Base-by-base conservation (phyloP, 352 stramenopile species). In the Globisporangium radiosum region DNA sequence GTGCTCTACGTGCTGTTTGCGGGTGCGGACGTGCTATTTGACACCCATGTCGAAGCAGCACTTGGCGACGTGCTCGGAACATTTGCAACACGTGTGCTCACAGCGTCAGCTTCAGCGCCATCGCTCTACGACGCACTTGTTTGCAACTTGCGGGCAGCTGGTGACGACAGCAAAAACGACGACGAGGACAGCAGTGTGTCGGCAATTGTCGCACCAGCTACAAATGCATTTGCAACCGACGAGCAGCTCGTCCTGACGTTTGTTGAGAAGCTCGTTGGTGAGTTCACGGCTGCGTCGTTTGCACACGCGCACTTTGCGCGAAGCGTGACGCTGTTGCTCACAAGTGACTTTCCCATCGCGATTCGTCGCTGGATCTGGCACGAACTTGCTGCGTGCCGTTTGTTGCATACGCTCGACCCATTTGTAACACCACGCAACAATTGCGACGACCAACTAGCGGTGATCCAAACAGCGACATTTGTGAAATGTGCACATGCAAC, bases 1-100 rank as follows among this genome's bases (percentile, higher is more conserved):
- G 54, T 90, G 48, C 54, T 89, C 33, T 78, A 90, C 51, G 75
- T 86, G 7, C 88, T 92, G 47, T 89, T 92, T 54, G 72, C 79
- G 8, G 79, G 78, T 19, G 78, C 71, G 7, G 81, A 91, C 49
- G 78, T 91, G 15, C 64, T 91, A 6, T 88, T 88, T 33, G 79
- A 91, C 47, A 69, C 82, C 42, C 69, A 82, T 55, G 79, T 91
- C 7, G 73, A 89, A 33, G 52, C 66, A 6, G 75, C 73, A 40
- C 69, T 91, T 5, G 54, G 66, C 36, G 71, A 77, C 52, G 54
- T 89, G 19, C 66, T 91, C 50, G 49, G 60, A 0, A 78, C 73
- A 44, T 84, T 87, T 39, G 72, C 73, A 5, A 48, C 66, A 36
- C 71, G 64, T 4, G 63, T 84, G 36, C 7, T 85, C 17, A 38